These are phyloP conservation scores for Cochlearia excelsa DNA, from an alignment of 345 rosid species.

Conservation along the genomic window DNA sequence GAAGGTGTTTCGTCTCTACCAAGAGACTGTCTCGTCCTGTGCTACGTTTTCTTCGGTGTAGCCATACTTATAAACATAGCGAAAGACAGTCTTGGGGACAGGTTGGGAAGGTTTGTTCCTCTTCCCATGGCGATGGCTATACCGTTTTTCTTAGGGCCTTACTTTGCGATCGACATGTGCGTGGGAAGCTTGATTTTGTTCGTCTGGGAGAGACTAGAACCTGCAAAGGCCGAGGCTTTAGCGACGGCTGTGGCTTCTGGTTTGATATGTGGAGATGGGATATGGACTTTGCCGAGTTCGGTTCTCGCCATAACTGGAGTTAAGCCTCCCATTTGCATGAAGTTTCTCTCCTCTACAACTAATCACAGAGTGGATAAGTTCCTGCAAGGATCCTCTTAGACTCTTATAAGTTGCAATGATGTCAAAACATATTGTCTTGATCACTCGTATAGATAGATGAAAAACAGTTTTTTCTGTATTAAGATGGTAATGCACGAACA, in stretches of 20 bases:
- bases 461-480: no score
- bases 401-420: background rate
- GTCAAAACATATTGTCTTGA: no score
- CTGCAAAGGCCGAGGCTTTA: constrained; percentile 51
- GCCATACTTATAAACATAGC: constrained; percentile 48
- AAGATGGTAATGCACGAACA: background rate
- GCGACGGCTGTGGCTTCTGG: constrained; percentile 81
- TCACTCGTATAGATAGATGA: no score
- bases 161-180: constrained; percentile 88
- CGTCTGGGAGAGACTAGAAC: constrained; percentile 58
- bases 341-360: constrained; percentile 60
- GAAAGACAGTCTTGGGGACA: constrained; percentile 30
- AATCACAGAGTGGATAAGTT: constrained; percentile 57
- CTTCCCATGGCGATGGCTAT: constrained; percentile 96
- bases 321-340: constrained; percentile 83
- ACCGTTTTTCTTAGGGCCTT: constrained; percentile 86
- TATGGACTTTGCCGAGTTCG: constrained; percentile 82
- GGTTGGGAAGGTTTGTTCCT: constrained; percentile 58
- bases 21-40: constrained; percentile 61
- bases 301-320: constrained; percentile 67
- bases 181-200: constrained; percentile 76
- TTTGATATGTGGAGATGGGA: constrained; percentile 78
- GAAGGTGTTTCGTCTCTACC: constrained; percentile 65
- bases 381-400: constrained; percentile 31
- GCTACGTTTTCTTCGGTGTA: constrained; percentile 48